Base-by-base conservation (phyloP, 2,329 filamentous ascomycete genomes). In the Trichoderma sp. region DNA sequence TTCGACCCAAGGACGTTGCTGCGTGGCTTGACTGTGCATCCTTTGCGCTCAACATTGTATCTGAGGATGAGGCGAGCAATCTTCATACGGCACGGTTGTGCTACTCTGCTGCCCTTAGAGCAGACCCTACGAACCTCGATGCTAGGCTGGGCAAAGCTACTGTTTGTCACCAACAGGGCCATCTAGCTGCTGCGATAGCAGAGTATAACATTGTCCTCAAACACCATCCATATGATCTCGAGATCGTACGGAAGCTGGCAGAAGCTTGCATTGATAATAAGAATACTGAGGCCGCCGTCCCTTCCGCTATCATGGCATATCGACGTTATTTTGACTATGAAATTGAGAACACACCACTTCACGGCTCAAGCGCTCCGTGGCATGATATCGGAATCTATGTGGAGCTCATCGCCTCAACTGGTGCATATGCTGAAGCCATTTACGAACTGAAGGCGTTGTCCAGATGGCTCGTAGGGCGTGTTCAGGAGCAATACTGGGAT, bases 351-450 rank as follows among this genome's bases (percentile, higher is more conserved):
- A 80, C 81, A 4, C 78, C 81, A 9, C 76, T 82, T 3, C 80
- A 84, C 83, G 59, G 82, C 50, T 82, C 81, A 14, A 82, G 84
- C 6, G 86, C 88, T 71, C 87, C 87, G 38, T 99, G 96, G 96
- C 92, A 93, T 71, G 93, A 98, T 82, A 87, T 97, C 59, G 93
- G 95, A 76, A 93, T 95, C 72, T 98, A 97, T 78, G 89, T 95
- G 53, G 95, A 98, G 80, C 88, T 98, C 21, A 91, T 95, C 76
- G 90, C 91, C 33, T 90, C 92, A 65, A 84, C 91, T 11, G 88
- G 89, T 50, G 88, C 90, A 72, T 93, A 92, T 79, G 84, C 87
- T 6, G 88, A 92, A 78, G 95, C 93, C 3, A 89, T 97, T 3
- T 83, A 84, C 33, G 90, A 93, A 77, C 87, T 97, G 14, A 97